Evolutionary conservation across 257 asterid genomes (phyloP).

Genomic region (Agastache rugosa): DNA sequence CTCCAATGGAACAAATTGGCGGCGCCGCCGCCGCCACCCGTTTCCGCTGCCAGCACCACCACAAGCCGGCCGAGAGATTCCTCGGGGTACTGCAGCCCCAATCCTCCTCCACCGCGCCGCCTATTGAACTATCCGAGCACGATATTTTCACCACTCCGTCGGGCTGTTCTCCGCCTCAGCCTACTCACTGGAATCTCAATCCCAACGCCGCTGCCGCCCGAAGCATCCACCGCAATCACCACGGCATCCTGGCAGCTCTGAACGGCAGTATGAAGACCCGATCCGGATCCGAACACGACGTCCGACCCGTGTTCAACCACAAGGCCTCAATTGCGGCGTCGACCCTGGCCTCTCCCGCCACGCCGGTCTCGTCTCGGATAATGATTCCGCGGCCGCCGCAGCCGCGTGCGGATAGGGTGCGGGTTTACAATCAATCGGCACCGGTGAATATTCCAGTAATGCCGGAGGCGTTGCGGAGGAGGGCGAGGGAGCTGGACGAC

Average conservation of each 20-base stretch:
- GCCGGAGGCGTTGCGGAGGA: constrained; percentile 48
- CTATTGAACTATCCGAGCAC: constrained; percentile 62
- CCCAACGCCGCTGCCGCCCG: constrained; percentile 24
- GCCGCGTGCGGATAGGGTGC: constrained; percentile 27
- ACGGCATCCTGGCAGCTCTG: constrained; percentile 69
- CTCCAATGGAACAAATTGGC: constrained; percentile 45
- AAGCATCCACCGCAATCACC: constrained; percentile 27
- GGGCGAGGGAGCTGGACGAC: constrained; percentile 47
- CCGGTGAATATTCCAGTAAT: constrained; percentile 71
- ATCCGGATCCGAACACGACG: constrained; percentile 46
- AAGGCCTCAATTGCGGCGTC: constrained; percentile 57
- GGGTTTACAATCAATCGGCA: constrained; percentile 56
- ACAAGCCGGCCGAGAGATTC: constrained; percentile 43
- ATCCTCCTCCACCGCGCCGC: constrained; percentile 35
- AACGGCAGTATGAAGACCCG: constrained; percentile 23
- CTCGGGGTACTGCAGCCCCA: constrained; percentile 44
- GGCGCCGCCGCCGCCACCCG: constrained; percentile 39
- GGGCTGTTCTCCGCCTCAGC: constrained; percentile 38
- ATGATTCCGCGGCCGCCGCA: constrained; percentile 63
- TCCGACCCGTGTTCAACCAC: constrained; percentile 62
- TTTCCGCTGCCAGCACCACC: constrained; percentile 41
- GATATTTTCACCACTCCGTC: constrained; percentile 60
- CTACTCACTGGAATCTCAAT: constrained; percentile 29
- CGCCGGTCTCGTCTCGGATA: constrained; percentile 46
- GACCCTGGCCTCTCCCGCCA: constrained; percentile 44